phyloP scores from a whole-genome alignment of 2,329 filamentous ascomycete species.

The Tolypocladium capitatum region DNA sequence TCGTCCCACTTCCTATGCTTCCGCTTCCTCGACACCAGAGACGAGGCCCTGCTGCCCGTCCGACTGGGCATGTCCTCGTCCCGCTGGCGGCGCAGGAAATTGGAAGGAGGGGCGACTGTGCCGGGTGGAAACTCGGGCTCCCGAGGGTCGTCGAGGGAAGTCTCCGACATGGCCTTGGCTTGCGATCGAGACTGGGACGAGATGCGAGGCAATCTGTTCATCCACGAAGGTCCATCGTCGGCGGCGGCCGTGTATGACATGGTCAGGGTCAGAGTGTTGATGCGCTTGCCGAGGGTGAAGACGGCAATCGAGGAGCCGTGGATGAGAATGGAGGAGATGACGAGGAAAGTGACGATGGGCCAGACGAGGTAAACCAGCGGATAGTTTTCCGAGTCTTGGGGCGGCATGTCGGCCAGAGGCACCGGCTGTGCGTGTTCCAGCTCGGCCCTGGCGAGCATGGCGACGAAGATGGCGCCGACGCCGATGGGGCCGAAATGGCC shows the following conservation, averaged over 20 bases:
- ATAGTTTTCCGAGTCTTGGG: slow-evolving; percentile 41
- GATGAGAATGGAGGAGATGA: slow-evolving; percentile 86
- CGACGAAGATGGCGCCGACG: slow-evolving; percentile 90
- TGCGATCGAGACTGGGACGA: slow-evolving; percentile 61
- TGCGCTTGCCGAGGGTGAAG: slow-evolving; percentile 93
- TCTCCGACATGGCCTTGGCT: slow-evolving; percentile 71
- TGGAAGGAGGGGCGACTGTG: slow-evolving; percentile 55
- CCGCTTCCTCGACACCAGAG: slow-evolving; percentile 45
- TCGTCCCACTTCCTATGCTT: slow-evolving; percentile 57
- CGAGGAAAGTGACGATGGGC: slow-evolving; percentile 90
- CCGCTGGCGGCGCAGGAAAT: slow-evolving; percentile 70
- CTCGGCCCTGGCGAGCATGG: slow-evolving; percentile 86
- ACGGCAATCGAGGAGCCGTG: slow-evolving; percentile 98
- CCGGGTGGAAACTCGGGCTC: slow-evolving; percentile 51
- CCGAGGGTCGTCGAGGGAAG: slow-evolving; percentile 54
- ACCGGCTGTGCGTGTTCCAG: slow-evolving; percentile 65
- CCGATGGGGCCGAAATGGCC: slow-evolving; percentile 97
- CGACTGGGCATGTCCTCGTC: slow-evolving; percentile 53
- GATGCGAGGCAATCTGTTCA: slow-evolving; percentile 74
- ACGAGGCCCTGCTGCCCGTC: slow-evolving; percentile 45
- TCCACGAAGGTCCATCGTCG: slow-evolving; percentile 84
- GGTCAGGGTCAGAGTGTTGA: slow-evolving; percentile 89
- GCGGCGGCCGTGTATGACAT: slow-evolving; percentile 90
- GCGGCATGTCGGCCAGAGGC: slow-evolving; percentile 51
- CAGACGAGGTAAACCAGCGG: slow-evolving; percentile 76